Evolutionary conservation across 192 early-diverging fungal species (phyloP).

Genomic region (Physocladia obscura): DNA sequence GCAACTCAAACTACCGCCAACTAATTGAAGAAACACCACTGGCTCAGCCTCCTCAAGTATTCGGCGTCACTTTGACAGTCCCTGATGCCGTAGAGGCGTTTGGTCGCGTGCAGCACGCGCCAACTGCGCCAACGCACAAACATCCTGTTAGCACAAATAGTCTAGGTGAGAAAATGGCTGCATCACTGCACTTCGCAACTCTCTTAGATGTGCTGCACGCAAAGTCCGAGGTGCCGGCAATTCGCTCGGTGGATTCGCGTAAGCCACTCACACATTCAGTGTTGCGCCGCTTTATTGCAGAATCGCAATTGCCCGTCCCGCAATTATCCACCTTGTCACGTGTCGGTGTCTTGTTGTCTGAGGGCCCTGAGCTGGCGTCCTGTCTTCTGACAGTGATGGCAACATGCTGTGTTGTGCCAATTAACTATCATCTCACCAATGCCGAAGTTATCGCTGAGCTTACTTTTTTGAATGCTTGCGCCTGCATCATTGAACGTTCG

Average conservation of each 20-base stretch:
- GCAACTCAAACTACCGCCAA: too few relatives aligned
- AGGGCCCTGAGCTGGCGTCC: constrained; percentile 37
- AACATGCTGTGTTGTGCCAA: constrained; percentile 35
- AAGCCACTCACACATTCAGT: background rate
- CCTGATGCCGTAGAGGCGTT: too few relatives aligned
- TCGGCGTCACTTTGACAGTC: too few relatives aligned
- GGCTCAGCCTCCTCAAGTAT: too few relatives aligned
- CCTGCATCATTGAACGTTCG: constrained; percentile 19
- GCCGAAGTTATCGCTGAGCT: constrained; percentile 38
- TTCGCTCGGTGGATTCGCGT: constrained; percentile 15
- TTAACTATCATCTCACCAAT: constrained; percentile 27
- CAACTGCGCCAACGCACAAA: too few relatives aligned
- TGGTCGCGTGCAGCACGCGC: too few relatives aligned
- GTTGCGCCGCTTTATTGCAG: constrained; percentile 1
- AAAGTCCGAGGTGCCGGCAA: constrained; percentile 22
- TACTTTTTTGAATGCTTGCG: constrained; percentile 24
- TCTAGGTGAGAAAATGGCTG: too few relatives aligned
- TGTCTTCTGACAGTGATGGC: constrained; percentile 36
- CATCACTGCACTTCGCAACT: too few relatives aligned
- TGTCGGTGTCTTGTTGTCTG: constrained; percentile 39
- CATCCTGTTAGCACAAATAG: too few relatives aligned
- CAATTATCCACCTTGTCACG: background rate
- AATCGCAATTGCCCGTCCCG: background rate
- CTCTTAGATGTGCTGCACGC: constrained; percentile 36
- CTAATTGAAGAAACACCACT: too few relatives aligned